Evolutionary conservation across 2,329 filamentous ascomycete genomes (phyloP), one percentile per base, ranked within the genome.

Genomic region (Ascochyta pisi): DNA sequence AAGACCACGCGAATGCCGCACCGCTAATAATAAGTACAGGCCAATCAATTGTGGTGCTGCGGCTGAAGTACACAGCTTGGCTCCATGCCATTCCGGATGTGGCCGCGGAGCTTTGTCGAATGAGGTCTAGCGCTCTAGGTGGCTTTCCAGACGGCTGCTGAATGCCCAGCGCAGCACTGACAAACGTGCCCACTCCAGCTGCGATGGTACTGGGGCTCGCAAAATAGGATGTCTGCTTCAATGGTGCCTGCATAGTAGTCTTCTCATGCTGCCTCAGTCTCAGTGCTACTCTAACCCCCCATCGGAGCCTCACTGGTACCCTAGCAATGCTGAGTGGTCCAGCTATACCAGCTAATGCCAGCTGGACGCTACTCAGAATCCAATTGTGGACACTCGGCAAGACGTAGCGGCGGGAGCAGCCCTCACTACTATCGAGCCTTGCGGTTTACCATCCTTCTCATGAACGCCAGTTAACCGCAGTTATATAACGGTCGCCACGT

Each of bases 401-500:
- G 63, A 54, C 64, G 60, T 73, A 69, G 68, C 69, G 67, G 67
- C 70, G 71, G 73, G 70, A 73, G 65, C 53, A 69, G 70, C 65
- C 71, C 70, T 73, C 67, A 66, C 58, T 58, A 66, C 54, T 50
- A 64, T 68, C 58, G 60, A 69, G 66, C 66, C 69, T 74, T 65
- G 62, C 66, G 65, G 51, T 61, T 50, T 60, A 59, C 55, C 64
- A 57, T 62, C 41, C 63, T 63, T 59, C 49, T 66, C 64, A 63
- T 66, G 69, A 67, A 70, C 62, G 49, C 60, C 58, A 60, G 60
- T 70, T 64, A 38, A 63, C 49, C 54, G 45, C 62, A 33, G 54
- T 62, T 74, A 75, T 75, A 68, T 71, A 76, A 73, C 66, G 62
- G 62, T 70, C 63, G 66, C 64, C 63, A 71, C 71, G 62, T 67